Percentiles rank a stretch among this genome's conserved stretches.
phyloP scores from a whole-genome alignment of 768 basidiomycete genomes.

The Phaeolepiota aurea region DNA sequence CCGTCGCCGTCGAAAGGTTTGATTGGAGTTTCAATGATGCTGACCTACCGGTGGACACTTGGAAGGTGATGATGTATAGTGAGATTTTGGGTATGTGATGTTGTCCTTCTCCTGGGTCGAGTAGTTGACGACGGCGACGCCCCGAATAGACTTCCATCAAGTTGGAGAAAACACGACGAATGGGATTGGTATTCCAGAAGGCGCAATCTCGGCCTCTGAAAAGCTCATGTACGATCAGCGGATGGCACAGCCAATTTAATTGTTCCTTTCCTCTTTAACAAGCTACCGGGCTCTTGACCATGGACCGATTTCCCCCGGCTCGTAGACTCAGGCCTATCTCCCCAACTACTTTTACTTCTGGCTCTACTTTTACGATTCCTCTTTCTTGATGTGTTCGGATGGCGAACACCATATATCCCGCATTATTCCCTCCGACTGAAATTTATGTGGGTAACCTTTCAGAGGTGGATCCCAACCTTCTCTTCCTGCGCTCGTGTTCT shows the following conservation, averaged over 20 bases:
- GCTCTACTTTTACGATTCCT: neutral
- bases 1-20: conserved; percentile 86
- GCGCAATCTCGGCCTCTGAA: conserved; percentile 64
- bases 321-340: neutral
- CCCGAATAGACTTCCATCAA: conserved; percentile 66
- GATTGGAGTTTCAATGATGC: conserved; percentile 99
- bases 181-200: conserved; percentile 48
- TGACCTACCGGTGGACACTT: conserved; percentile 95
- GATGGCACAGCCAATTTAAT: neutral
- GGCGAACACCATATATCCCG: too few species aligned
- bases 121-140: conserved; percentile 1
- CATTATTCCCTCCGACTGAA: too few species aligned
- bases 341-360: neutral
- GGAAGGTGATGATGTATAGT: conserved; percentile 99
- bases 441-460: too few species aligned
- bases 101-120: neutral
- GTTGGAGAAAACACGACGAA: conserved; percentile 45
- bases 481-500: too few species aligned
- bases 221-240: neutral
- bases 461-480: too few species aligned
- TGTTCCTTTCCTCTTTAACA: conserved; percentile 1
- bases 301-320: neutral
- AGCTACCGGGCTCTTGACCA: conserved; percentile 8
- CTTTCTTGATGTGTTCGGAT: neutral
- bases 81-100: conserved; percentile 81